Evolutionary conservation across 2,329 filamentous ascomycete species (phyloP).

Genomic region (Aureobasidium mangrovei): DNA sequence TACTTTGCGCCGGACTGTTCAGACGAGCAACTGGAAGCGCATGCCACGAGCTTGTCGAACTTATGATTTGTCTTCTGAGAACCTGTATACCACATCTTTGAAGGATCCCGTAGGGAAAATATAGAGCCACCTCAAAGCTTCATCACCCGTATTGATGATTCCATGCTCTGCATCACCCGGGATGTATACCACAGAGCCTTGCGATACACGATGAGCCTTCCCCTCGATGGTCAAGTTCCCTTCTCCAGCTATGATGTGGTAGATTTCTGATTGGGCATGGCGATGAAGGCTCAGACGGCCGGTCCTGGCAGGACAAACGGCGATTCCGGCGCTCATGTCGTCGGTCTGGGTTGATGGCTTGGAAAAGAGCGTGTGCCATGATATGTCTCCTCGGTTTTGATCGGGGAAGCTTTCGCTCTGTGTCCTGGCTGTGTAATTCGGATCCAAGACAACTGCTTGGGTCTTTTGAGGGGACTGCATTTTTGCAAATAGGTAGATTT

Average conservation of each 20-base stretch:
- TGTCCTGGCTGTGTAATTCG: neutral
- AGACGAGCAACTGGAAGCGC: neutral
- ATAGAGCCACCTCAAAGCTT: conserved; percentile 15
- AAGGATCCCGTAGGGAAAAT: conserved; percentile 13
- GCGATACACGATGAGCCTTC: conserved; percentile 24
- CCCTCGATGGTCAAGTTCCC: conserved; percentile 35
- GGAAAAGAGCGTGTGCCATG: conserved; percentile 36
- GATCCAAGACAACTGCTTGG: neutral
- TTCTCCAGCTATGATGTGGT: conserved; percentile 32
- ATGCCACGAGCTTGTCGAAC: neutral
- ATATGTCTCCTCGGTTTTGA: conserved; percentile 19
- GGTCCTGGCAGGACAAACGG: conserved; percentile 25
- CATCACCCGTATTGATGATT: conserved; percentile 18
- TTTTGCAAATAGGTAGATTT: no score
- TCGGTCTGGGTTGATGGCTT: conserved; percentile 23
- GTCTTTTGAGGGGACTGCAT: no score
- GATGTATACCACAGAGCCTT: conserved; percentile 33
- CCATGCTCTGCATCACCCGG: conserved; percentile 38
- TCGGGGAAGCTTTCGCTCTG: neutral
- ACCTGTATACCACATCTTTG: conserved; percentile 14
- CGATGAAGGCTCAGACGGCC: conserved; percentile 33
- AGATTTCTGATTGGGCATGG: conserved; percentile 37
- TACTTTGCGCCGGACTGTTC: no score
- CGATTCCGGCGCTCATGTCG: conserved; percentile 31
- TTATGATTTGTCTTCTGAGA: conserved; percentile 8